A percentile compares a stretch with the other conserved stretches of the same genome.
Evolutionary conservation across 352 stramenopile genomes (phyloP).

Genomic region (Globisporangium polare): DNA sequence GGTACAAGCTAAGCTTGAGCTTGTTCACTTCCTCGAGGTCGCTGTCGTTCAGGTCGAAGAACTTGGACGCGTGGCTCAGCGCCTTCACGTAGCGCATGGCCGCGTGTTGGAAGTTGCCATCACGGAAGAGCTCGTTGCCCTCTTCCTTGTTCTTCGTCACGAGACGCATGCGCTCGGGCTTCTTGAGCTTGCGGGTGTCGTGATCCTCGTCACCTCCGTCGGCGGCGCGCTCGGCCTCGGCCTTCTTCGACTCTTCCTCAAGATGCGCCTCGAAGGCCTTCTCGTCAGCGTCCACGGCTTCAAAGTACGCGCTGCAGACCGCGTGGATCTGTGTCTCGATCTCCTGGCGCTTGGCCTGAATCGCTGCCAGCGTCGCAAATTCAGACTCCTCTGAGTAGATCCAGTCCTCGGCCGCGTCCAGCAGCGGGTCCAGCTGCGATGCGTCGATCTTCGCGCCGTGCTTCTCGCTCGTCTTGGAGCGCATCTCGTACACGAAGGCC

Average conservation of each 20-base stretch:
- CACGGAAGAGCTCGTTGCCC: slow-evolving; percentile 92
- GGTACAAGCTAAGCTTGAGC: slow-evolving; percentile 88
- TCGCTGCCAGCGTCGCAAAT: slow-evolving; percentile 48
- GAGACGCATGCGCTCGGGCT: slow-evolving; percentile 91
- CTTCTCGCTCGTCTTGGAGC: slow-evolving; percentile 64
- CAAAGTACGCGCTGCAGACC: slow-evolving; percentile 67
- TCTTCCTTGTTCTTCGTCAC: slow-evolving; percentile 95
- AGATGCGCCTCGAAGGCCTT: slow-evolving; percentile 67
- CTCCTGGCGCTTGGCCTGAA: slow-evolving; percentile 47
- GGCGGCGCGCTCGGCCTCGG: slow-evolving; percentile 63
- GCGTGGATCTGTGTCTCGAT: slow-evolving; percentile 52
- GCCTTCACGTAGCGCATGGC: slow-evolving; percentile 90
- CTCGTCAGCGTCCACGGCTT: slow-evolving; percentile 57
- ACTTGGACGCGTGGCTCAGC: slow-evolving; percentile 88
- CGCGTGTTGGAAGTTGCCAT: slow-evolving; percentile 87
- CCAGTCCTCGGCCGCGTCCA: slow-evolving; percentile 89
- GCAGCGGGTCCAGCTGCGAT: slow-evolving; percentile 47
- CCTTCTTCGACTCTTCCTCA: slow-evolving; percentile 67
- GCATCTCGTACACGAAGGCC: slow-evolving; percentile 89
- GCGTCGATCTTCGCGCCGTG: slow-evolving; percentile 73
- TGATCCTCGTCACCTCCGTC: slow-evolving; percentile 87
- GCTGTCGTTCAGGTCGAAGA: slow-evolving; percentile 86
- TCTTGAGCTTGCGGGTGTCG: slow-evolving; percentile 91
- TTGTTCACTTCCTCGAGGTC: slow-evolving; percentile 86
- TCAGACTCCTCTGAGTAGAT: slow-evolving; percentile 89